Conservation (phyloP, 1,284 basidiomycete genomes). For the Athelia psychrophila region DNA sequence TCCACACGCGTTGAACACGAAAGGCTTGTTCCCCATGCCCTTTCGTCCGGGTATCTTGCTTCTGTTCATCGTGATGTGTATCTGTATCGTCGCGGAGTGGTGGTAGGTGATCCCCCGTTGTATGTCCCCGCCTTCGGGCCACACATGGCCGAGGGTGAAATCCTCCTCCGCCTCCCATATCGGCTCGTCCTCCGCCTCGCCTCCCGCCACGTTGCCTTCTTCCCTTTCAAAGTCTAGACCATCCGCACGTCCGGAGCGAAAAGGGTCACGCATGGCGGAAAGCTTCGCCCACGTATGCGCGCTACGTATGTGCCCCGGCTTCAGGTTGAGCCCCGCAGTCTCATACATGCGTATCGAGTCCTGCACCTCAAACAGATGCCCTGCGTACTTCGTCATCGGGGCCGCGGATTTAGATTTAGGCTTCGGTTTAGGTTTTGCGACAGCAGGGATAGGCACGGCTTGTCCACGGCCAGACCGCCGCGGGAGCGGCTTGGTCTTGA, state of each 20-base stretch:
- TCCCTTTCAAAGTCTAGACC: conserved; percentile 26
- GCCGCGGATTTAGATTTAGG: too few relatives aligned
- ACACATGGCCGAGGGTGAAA: conserved; percentile 51
- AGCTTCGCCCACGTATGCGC: conserved; percentile 49
- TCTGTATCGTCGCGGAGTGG: conserved; percentile 45
- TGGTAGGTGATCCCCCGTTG: conserved; percentile 55
- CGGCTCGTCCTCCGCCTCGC: conserved; percentile 35
- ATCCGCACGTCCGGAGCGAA: conserved; percentile 34
- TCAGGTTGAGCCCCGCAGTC: conserved; percentile 6
- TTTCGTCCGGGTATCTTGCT: conserved; percentile 43
- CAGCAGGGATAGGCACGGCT: not conserved
- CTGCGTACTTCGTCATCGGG: too few relatives aligned
- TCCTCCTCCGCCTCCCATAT: conserved; percentile 68
- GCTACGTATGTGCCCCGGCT: conserved; percentile 50
- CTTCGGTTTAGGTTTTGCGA: too few relatives aligned
- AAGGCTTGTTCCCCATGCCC: conserved; percentile 56
- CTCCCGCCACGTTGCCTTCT: too few relatives aligned
- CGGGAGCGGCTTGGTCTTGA: not conserved
- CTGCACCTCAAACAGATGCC: conserved; percentile 56
- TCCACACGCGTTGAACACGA: conserved; percentile 54
- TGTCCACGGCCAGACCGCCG: not conserved
- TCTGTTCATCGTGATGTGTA: conserved; percentile 62
- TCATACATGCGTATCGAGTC: conserved; percentile 40
- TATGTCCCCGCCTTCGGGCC: conserved; percentile 47
- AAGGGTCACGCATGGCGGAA: conserved; percentile 57